A percentile compares a stretch with the other conserved stretches of the same genome.
These are phyloP conservation scores for Graphilbum fragrans DNA, from an alignment of 2,329 filamentous ascomycete genomes.

Conservation along the genomic window DNA sequence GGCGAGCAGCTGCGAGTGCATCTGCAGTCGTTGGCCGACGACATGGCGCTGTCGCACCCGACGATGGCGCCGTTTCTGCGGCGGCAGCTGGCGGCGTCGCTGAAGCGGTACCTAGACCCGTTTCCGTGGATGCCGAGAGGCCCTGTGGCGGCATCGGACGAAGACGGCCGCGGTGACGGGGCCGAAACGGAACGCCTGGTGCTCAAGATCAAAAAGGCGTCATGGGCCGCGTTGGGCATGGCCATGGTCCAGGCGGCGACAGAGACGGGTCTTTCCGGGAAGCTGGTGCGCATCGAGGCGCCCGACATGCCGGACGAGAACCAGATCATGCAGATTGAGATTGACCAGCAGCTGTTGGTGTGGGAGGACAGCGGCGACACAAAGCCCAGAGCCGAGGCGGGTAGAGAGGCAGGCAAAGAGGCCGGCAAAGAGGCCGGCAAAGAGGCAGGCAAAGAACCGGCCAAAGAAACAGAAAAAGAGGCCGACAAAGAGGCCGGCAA, in stretches of 20 bases:
- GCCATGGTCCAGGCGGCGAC: constrained; percentile 23
- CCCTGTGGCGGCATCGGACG: too few relatives aligned
- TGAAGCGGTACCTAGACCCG: constrained; percentile 46
- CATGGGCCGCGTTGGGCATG: constrained; percentile 31
- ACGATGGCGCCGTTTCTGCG: constrained; percentile 44
- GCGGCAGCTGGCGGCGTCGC: constrained; percentile 34
- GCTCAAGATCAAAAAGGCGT: constrained; percentile 19
- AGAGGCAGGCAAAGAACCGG: background rate
- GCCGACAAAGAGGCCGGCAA: background rate
- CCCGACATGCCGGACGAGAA: constrained; percentile 23
- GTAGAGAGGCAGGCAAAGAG: background rate
- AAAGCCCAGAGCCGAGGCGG: background rate
- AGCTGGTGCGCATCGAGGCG: constrained; percentile 21
- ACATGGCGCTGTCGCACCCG: constrained; percentile 46
- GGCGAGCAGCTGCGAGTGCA: constrained; percentile 49
- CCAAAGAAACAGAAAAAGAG: too few relatives aligned
- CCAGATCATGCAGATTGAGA: constrained; percentile 25
- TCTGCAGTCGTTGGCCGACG: constrained; percentile 39
- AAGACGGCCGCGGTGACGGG: constrained; percentile 5
- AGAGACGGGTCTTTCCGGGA: constrained; percentile 21
- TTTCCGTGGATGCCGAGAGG: constrained; percentile 47
- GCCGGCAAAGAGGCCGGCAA: background rate
- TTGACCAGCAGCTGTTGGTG: constrained; percentile 19
- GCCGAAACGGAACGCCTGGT: constrained; percentile 12
- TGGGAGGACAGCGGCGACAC: background rate